A percentile compares a stretch with the other conserved stretches of the same genome.
Evolutionary conservation across 164 flowering plant genomes (phyloP).

Genomic region (Santalum album): DNA sequence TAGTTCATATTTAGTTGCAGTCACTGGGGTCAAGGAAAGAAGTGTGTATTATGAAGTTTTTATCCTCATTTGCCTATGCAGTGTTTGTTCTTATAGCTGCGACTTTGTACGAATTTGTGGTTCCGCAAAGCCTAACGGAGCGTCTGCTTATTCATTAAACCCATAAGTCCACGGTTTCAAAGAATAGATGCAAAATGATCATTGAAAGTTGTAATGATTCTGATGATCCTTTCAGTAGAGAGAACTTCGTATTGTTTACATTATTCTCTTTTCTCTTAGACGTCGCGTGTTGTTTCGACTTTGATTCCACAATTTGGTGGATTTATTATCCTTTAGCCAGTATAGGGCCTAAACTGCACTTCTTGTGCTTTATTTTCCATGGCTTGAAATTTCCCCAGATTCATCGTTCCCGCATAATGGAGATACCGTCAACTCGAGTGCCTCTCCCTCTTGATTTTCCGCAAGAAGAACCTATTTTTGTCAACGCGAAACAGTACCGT

Average conservation of each 20-base stretch:
- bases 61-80: too few relatives aligned
- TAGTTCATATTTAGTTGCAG: too few relatives aligned
- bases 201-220: conserved; percentile 5
- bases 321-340: background rate
- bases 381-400: conserved; percentile 20
- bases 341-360: too few relatives aligned
- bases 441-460: conserved; percentile 29
- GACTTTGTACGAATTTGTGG: too few relatives aligned
- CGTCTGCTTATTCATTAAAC: conserved; percentile 1
- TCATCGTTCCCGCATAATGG: conserved; percentile 25
- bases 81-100: too few relatives aligned
- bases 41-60: too few relatives aligned
- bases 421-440: conserved; percentile 22
- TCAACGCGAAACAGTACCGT: conserved; percentile 38
- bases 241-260: background rate
- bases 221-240: background rate
- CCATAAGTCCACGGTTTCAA: conserved; percentile 2
- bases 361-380: too few relatives aligned
- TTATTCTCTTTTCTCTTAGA: background rate
- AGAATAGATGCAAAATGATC: conserved; percentile 5
- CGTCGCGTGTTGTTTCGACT: conserved; percentile 5
- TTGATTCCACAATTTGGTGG: conserved; percentile 8
- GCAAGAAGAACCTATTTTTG: conserved; percentile 29
- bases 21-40: too few relatives aligned
- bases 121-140: too few relatives aligned